Base-by-base conservation (phyloP, 768 basidiomycete species). In the Mycena rosella region DNA sequence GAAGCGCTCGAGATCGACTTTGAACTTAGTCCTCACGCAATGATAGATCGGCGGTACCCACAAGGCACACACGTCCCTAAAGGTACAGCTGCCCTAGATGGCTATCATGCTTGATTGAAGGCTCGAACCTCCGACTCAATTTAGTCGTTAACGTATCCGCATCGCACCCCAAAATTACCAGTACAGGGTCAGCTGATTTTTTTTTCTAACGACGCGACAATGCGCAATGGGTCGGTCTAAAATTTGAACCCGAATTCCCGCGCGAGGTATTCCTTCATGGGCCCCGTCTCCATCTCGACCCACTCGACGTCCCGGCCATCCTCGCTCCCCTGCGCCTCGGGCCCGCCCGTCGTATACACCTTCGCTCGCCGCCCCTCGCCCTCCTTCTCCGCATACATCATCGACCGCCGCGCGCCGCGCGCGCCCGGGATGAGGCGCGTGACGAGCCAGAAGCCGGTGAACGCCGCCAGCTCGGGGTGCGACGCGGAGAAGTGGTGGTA, bases 361-460 rank as follows among this genome's bases (percentile, higher is more conserved):
- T 71, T 71, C 5, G 70, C 70, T 1, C 54, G 42, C 18, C 20
- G 36, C 8, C 65, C 70, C 48, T 71, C 24, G 7, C 70, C 70
- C 54, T 32, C 70, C 59, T 67, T 71, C 40, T 71, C 70, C 15
- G 70, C 70, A 29, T 71, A 71, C 70, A 71, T 71, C 70, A 71
- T 71, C 36, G 52, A 56, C 24, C 65, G 51, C 17, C 70, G 59
- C 32, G 70, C 70, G 9, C 70, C 70, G 15, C 49, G 26, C 18
- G 45, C 36, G 10, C 70, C 70, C 8, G 70, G 70, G 24, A 71
- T 67, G n/a, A 71, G 22, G 26, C 59, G 26, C 34, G 70, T 67
- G 29, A 67, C 24, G 13, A 71, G 63, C 70, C 70, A 71, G 38
- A 71, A 71, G 45, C 62, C 70, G 17, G 70, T 67, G 44, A 71